Evolutionary conservation across 768 basidiomycete species (phyloP).

Genomic region (Lepiota brunneoincarnata): DNA sequence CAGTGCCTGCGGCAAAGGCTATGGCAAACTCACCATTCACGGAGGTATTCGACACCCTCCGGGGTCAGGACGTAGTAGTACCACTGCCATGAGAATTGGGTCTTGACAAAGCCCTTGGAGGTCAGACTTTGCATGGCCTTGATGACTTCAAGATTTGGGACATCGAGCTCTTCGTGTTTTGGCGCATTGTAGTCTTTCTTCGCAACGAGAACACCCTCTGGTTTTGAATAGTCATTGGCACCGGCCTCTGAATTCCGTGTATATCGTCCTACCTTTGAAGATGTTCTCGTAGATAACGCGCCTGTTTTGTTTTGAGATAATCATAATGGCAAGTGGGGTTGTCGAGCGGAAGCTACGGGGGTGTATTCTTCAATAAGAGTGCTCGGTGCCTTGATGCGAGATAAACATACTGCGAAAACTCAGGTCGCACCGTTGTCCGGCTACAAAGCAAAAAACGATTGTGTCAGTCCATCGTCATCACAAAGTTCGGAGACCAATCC

Average conservation of each 20-base stretch:
- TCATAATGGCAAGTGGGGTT: conserved; percentile 64
- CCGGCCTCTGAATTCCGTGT: background rate
- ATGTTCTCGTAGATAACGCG: conserved; percentile 98
- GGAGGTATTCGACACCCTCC: conserved; percentile 96
- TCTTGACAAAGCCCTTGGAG: conserved; percentile 89
- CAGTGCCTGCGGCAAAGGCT: background rate
- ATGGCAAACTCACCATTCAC: conserved; percentile 65
- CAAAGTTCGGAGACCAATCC: conserved; percentile 32
- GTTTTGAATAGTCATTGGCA: background rate
- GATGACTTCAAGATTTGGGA: conserved; percentile 69
- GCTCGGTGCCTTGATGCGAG: background rate
- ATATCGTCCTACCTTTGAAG: conserved; percentile 83
- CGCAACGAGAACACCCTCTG: conserved; percentile 98
- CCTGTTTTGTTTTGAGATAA: conserved; percentile 94
- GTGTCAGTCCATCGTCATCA: conserved; percentile 35
- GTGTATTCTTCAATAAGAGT: background rate
- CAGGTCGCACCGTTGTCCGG: conserved; percentile 38
- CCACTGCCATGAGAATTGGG: conserved; percentile 99
- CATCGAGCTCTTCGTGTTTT: conserved; percentile 88
- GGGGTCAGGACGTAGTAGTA: conserved; percentile 98
- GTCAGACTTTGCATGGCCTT: conserved; percentile 70
- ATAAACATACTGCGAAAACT: conserved; percentile 35
- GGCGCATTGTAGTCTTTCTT: conserved; percentile 99
- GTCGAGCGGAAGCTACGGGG: conserved; percentile 29
- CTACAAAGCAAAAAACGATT: conserved; percentile 23